Base-by-base conservation (phyloP, 2,329 filamentous ascomycete genomes). In the Aspergillus quadrilineatus region DNA sequence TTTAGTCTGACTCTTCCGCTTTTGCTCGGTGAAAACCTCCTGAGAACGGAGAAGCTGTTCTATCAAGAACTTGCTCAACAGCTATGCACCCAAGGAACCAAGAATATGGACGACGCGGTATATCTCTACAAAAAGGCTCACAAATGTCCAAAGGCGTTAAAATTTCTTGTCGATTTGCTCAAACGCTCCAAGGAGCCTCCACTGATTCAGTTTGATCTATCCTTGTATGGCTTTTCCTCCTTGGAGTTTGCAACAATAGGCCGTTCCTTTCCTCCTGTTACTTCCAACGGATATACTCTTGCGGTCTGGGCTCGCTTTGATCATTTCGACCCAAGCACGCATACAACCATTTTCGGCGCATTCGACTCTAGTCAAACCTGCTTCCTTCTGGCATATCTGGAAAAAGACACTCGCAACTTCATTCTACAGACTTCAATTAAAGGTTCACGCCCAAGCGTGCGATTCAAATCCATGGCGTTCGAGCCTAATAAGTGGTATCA, bases 361-460 rank as follows among this genome's bases (percentile, higher is more conserved):
- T 97, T 95, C 73, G 94, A 99, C 74, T 82, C 88, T 3, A 91
- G 86, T 4, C 93, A 97, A 72, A 91, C 90, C 4, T 99, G 94
- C 73, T 99, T 99, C 68, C 77, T 99, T 36, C 85, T 99, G 64
- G 87, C 92, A 58, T 99, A 99, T 69, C 81, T 99, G 39, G 95
- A 99, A 71, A 92, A 89, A 69, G 92, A 97, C 71, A 96, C 91
- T 1, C 89, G 85, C 59, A 94, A 96, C 74, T 89, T 99, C 63
- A 99, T 99, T 63, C 79, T 99, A 5, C 94, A 99, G 75, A 97
- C 95, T 6, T 97, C 94, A 15, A 89, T 97, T 59, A 90, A 86
- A 51, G 92, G 92, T 7, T 82, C 86, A 51, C 85, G 89, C 57
- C 93, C 94, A 2, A 97, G 93, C 73, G 90, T 99, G 46, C 86